Evolutionary conservation across 1,139 yeast genomes (phyloP), one percentile per base, ranked within the genome.

Genomic region (Lodderomyces parapsilosis): DNA sequence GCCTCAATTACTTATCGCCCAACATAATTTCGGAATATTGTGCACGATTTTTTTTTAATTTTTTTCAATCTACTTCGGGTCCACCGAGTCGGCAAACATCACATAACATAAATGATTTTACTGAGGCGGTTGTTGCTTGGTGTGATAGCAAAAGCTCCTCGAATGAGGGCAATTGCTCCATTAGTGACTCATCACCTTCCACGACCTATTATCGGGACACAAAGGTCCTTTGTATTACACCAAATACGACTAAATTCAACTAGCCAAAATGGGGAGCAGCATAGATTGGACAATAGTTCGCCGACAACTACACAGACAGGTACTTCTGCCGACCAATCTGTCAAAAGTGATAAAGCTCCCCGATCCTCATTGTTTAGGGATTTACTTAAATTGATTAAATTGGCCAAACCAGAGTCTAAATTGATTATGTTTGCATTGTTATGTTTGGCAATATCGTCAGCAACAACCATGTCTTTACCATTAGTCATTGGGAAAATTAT

Each of bases 401-500:
- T 73, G 35, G 78, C 76, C 5, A 58, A 57, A 34, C 78, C 78
- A 0, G 78, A 73, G 49, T 54, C 56, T 35, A 59, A 53, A 28
- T 45, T 67, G 5, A 46, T 72, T 19, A 39, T 60, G 7, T 59
- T 56, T 35, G 96, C 96, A 0, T 69, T 90, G 40, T 52, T 73
- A 1, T 74, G 89, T 44, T 71, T 90, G 24, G 65, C 89, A 18
- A 76, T 86, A 23, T 67, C 78, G 1, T 68, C 76, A 1, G 56
- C 71, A 1, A 65, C 69, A 6, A 57, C 72, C 14, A 82, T 91
- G 85, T 71, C 86, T 4, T 69, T 90, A 44, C 97, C 98, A 2
- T 78, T 85, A 48, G 76, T 86, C 18, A 88, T 91, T 36, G 98
- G 98, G 33, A 78, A 85, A 52, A 85, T 73, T 41, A 68, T 73